phyloP scores from a whole-genome alignment of 345 rosid genomes.

The Rhizophora apiculata region DNA sequence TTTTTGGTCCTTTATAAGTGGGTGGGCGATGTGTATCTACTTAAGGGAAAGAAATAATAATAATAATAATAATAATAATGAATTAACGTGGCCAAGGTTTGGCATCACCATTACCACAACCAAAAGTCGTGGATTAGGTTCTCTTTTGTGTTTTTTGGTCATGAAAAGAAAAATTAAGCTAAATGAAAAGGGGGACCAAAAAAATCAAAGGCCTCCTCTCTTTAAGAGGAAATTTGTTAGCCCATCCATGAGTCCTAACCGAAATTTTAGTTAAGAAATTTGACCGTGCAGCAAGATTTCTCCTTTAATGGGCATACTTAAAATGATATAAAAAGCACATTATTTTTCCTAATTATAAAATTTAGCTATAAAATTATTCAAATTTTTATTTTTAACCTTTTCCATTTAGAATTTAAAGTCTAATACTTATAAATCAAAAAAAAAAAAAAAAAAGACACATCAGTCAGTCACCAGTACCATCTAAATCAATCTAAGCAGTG shows the following conservation, averaged over 20 bases:
- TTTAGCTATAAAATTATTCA: no score
- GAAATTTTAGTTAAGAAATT: no score
- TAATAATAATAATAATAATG: neutral
- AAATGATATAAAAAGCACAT: no score
- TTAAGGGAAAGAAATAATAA: constrained; percentile 10
- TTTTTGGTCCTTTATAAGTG: constrained; percentile 23
- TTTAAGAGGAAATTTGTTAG: no score
- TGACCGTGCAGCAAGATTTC: no score
- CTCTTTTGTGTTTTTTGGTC: constrained; percentile 20
- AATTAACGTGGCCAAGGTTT: constrained; percentile 42
- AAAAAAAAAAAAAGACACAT: neutral
- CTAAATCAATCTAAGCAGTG: neutral
- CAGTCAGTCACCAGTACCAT: neutral
- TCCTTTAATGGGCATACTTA: no score
- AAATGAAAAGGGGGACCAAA: neutral
- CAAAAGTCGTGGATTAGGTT: constrained; percentile 75
- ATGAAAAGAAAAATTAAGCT: neutral
- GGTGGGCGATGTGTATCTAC: constrained; percentile 34
- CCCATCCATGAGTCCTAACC: no score
- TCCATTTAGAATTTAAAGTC: no score
- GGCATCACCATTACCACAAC: constrained; percentile 65
- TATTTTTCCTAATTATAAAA: no score
- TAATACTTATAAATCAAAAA: no score
- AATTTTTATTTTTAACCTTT: no score
- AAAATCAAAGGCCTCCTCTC: neutral